These are phyloP conservation scores for Boletus insuetus DNA, from an alignment of 768 basidiomycete genomes.

Conservation along the genomic window DNA sequence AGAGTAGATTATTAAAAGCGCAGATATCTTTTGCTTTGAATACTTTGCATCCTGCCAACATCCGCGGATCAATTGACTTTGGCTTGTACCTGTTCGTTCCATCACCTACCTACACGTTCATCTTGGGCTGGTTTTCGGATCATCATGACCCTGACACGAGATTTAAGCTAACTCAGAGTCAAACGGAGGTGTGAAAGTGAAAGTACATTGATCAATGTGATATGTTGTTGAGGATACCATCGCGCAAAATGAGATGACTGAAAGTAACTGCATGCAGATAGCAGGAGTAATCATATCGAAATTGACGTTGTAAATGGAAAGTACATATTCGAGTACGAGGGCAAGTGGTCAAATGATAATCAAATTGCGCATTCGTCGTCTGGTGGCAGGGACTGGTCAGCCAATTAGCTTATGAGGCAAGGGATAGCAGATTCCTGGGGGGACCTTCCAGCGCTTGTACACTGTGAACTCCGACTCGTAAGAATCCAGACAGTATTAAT, in stretches of 20 bases:
- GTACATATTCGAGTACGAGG: constrained; percentile 6
- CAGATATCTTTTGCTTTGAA: too few species aligned
- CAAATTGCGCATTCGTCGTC: not conserved
- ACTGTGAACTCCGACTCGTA: not conserved
- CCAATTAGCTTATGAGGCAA: not conserved
- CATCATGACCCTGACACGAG: too few species aligned
- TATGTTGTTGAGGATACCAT: not conserved
- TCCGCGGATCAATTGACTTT: too few species aligned
- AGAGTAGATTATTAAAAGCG: too few species aligned
- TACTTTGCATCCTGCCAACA: too few species aligned
- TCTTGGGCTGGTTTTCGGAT: too few species aligned
- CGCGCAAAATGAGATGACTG: not conserved
- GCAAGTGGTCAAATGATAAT: not conserved
- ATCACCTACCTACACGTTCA: too few species aligned
- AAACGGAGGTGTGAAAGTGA: not conserved
- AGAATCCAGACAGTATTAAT: not conserved
- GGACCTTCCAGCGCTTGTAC: not conserved
- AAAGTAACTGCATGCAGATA: not conserved
- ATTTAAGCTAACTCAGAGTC: not conserved
- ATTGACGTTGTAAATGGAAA: not conserved
- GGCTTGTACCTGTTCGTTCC: too few species aligned
- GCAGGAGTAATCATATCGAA: not conserved
- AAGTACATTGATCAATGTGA: not conserved
- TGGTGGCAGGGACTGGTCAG: too few species aligned
- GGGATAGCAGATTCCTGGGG: constrained; percentile 2